Conservation (phyloP, 1,284 basidiomycete genomes). For the Boletus mariae region DNA sequence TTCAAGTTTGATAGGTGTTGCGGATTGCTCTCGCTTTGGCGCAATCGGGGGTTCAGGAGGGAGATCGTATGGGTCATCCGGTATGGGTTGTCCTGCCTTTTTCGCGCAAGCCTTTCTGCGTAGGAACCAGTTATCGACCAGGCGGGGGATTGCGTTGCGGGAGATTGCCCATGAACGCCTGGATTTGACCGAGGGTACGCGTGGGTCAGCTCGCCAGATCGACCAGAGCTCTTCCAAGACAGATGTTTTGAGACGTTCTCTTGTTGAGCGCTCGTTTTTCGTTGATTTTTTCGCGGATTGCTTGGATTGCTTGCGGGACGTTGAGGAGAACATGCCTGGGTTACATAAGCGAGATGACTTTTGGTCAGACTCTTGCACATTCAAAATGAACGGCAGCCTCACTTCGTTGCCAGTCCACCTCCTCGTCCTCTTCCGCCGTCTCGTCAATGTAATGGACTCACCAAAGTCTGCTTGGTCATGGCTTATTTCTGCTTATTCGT, state of each 20-base stretch:
- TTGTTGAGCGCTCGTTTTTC: not conserved
- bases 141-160: constrained; percentile 17
- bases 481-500: constrained; percentile 12
- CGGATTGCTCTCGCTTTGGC: constrained; percentile 14
- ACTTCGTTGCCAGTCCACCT: constrained; percentile 55
- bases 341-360: constrained; percentile 13
- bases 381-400: constrained; percentile 31
- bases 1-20: constrained; percentile 3
- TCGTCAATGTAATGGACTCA: constrained; percentile 47
- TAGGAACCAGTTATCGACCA: constrained; percentile 27
- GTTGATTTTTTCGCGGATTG: constrained; percentile 1
- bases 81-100: constrained; percentile 20
- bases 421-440: constrained; percentile 53
- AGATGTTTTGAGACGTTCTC: constrained; percentile 14
- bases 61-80: constrained; percentile 24
- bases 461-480: constrained; percentile 16
- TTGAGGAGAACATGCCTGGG: constrained; percentile 5
- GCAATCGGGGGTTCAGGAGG: constrained; percentile 4
- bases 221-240: constrained; percentile 28
- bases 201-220: constrained; percentile 29
- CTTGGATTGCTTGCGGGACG: constrained; percentile 14
- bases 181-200: constrained; percentile 29
- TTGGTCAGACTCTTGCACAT: not conserved
- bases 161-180: constrained; percentile 27
- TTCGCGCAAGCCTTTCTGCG: constrained; percentile 28